Conservation (phyloP, 768 basidiomycete species). For the Agrocybe praecox region DNA sequence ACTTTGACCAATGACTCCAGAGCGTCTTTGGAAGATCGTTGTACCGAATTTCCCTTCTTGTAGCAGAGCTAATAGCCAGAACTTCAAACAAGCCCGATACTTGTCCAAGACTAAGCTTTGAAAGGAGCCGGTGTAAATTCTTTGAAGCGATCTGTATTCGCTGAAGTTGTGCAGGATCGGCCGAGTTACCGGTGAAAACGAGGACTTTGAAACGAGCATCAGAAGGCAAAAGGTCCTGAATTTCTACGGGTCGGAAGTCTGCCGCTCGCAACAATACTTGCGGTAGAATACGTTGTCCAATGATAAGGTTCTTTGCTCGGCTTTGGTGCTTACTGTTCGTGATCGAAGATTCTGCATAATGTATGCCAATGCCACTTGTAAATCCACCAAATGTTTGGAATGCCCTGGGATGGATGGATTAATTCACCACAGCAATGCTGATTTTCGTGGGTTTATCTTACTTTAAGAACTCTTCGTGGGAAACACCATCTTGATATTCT, state of each 20-base stretch:
- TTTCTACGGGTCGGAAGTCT: slow-evolving; percentile 49
- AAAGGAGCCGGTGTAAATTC: slow-evolving; percentile 32
- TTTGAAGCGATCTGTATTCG: slow-evolving; percentile 33
- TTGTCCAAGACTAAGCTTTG: slow-evolving; percentile 20
- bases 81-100: slow-evolving; percentile 45
- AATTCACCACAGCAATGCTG: not conserved
- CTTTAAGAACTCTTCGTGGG: slow-evolving; percentile 54
- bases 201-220: slow-evolving; percentile 59
- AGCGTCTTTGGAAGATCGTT: slow-evolving; percentile 49
- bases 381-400: slow-evolving; percentile 58
- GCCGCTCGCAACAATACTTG: slow-evolving; percentile 51
- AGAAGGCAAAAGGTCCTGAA: slow-evolving; percentile 55
- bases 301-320: slow-evolving; percentile 38
- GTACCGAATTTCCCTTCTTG: slow-evolving; percentile 40
- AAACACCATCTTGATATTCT: slow-evolving; percentile 48
- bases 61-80: slow-evolving; percentile 37
- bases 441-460: slow-evolving; percentile 12
- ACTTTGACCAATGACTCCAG: slow-evolving; percentile 65
- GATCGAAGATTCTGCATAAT: slow-evolving; percentile 51
- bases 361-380: slow-evolving; percentile 56
- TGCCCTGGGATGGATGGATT: slow-evolving; percentile 29
- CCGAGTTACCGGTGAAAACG: slow-evolving; percentile 51
- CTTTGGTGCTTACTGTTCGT: slow-evolving; percentile 38
- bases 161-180: slow-evolving; percentile 26
- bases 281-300: slow-evolving; percentile 57